These are phyloP conservation scores for Domatiomyces globalis DNA, from an alignment of 2,329 filamentous ascomycete species.

Conservation along the genomic window DNA sequence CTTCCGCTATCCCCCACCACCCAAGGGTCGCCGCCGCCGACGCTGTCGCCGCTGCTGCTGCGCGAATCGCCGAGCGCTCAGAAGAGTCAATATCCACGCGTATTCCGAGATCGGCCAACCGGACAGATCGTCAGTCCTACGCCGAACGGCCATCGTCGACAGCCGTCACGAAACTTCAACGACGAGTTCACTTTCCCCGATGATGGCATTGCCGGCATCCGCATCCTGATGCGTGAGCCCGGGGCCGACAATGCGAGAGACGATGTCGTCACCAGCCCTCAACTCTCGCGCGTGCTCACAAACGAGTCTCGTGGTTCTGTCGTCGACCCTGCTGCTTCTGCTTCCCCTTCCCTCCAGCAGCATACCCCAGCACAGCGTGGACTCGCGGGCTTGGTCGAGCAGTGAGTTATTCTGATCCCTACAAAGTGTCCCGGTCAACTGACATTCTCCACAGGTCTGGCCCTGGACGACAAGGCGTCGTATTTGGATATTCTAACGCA, in stretches of 20 bases:
- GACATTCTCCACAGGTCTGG: background rate
- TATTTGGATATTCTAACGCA: conserved; percentile 9
- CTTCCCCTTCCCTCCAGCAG: background rate
- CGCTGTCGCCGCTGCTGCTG: no score
- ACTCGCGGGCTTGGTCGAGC: conserved; percentile 2
- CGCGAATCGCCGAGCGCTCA: background rate
- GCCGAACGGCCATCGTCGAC: conserved; percentile 11
- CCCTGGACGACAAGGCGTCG: conserved; percentile 1
- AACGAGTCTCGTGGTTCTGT: background rate
- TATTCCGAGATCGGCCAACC: background rate
- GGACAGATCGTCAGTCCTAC: background rate
- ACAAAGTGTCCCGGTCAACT: background rate
- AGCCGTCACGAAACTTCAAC: conserved; percentile 9
- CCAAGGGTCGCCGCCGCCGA: no score
- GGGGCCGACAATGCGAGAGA: conserved; percentile 3
- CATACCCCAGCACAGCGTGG: background rate
- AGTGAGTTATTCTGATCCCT: conserved; percentile 8
- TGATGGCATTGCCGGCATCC: conserved; percentile 15
- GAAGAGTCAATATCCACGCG: background rate
- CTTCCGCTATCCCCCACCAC: background rate
- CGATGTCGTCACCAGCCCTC: conserved; percentile 1
- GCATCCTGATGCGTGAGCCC: conserved; percentile 16
- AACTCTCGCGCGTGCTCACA: conserved; percentile 2
- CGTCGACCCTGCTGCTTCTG: no score
- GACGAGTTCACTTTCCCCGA: conserved; percentile 17